phyloP scores from a whole-genome alignment of 768 basidiomycete species.

The Boletus rubroflammeus region DNA sequence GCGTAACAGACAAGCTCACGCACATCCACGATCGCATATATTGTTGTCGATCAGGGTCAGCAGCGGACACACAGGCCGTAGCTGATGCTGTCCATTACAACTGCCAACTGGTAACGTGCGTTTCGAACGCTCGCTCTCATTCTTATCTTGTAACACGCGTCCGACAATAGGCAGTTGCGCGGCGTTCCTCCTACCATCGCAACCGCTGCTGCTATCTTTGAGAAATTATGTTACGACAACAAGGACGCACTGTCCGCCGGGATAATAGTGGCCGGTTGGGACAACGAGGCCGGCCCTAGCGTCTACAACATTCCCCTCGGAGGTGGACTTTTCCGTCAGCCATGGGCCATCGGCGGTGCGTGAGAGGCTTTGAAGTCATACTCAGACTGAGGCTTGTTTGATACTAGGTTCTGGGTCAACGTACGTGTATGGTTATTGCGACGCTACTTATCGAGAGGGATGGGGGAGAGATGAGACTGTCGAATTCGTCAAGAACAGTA shows the following conservation, averaged over 20 bases:
- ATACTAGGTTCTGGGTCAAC: constrained; percentile 85
- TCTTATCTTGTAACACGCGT: not conserved
- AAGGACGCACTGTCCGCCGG: constrained; percentile 88
- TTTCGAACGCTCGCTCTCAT: constrained; percentile 5
- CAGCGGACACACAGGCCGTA: constrained; percentile 95
- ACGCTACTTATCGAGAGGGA: constrained; percentile 93
- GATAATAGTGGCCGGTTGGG: constrained; percentile 99
- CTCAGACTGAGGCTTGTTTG: not conserved
- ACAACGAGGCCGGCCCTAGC: constrained; percentile 82
- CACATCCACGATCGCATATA: constrained; percentile 97
- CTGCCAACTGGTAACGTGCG: constrained; percentile 72
- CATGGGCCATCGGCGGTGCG: constrained; percentile 97
- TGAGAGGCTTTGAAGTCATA: not conserved
- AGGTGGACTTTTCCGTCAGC: constrained; percentile 94
- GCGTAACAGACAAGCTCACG: constrained; percentile 98
- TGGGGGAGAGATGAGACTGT: constrained; percentile 89
- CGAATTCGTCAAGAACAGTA: constrained; percentile 94
- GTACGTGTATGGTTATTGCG: constrained; percentile 98
- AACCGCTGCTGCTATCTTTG: constrained; percentile 78
- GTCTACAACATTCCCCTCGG: constrained; percentile 98
- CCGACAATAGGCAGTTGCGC: constrained; percentile 44
- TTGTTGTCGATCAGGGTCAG: constrained; percentile 97
- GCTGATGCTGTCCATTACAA: constrained; percentile 87
- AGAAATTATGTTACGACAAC: constrained; percentile 88
- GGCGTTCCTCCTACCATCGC: constrained; percentile 75